These are phyloP conservation scores for Penicillium corylophilum DNA, from an alignment of 2,329 filamentous ascomycete genomes.

Conservation along the genomic window DNA sequence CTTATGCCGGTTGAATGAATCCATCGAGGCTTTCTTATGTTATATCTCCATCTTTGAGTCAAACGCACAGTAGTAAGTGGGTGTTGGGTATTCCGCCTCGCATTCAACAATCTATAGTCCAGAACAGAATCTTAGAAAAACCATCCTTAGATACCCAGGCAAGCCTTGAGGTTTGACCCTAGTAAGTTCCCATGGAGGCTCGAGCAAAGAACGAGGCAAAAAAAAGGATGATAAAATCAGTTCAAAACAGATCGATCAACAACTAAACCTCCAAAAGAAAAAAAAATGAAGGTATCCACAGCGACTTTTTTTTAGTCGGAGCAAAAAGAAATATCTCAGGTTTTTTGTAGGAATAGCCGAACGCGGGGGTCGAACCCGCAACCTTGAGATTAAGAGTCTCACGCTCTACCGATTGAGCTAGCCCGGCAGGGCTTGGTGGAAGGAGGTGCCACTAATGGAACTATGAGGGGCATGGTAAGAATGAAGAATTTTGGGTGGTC, in stretches of 20 bases:
- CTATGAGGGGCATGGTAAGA: not conserved
- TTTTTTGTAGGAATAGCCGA: slow-evolving; percentile 34
- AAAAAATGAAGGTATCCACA: not conserved
- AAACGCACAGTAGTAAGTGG: not conserved
- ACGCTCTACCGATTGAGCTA: slow-evolving; percentile 54
- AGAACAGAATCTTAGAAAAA: too few species aligned
- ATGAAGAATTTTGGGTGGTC: not conserved
- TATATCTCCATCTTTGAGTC: not conserved
- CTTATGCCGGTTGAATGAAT: not conserved
- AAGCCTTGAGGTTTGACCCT: too few species aligned
- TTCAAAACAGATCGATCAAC: too few species aligned
- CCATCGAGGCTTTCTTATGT: not conserved
- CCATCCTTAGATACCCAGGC: too few species aligned
- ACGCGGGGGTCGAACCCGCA: slow-evolving; percentile 46
- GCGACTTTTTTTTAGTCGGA: not conserved
- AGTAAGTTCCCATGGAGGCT: not conserved
- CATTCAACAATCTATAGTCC: not conserved
- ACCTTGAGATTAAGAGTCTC: slow-evolving; percentile 51
- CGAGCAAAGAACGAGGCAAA: not conserved
- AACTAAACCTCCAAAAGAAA: too few species aligned
- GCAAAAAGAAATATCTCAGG: slow-evolving; percentile 11
- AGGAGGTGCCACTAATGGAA: not conserved
- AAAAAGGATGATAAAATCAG: not conserved
- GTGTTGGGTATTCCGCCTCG: not conserved
- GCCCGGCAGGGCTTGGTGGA: slow-evolving; percentile 36